phyloP scores from a whole-genome alignment of 768 basidiomycete genomes.

The Lactarius evosmus region DNA sequence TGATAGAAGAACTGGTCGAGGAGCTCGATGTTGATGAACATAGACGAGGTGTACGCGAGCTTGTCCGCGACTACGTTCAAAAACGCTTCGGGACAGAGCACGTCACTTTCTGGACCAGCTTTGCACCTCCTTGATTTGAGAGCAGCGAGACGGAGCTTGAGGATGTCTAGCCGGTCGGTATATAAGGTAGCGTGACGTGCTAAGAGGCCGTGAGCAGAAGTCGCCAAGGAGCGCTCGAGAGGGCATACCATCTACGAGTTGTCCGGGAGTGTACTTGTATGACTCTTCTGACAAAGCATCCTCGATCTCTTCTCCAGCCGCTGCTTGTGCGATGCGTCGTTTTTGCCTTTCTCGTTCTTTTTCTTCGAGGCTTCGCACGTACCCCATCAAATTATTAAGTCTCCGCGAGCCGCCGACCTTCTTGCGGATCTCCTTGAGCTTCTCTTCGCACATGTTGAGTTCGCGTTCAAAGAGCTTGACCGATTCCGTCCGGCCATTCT shows the following conservation, averaged over 20 bases:
- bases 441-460: constrained; percentile 76
- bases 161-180: constrained; percentile 70
- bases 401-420: constrained; percentile 86
- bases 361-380: constrained; percentile 81
- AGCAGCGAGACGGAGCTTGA: constrained; percentile 83
- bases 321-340: constrained; percentile 42
- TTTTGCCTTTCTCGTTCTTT: constrained; percentile 62
- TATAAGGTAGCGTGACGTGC: constrained; percentile 93
- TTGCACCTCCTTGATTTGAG: constrained; percentile 88
- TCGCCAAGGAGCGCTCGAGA: not conserved
- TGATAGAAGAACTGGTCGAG: constrained; percentile 99
- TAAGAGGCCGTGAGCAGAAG: constrained; percentile 34
- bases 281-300: constrained; percentile 46
- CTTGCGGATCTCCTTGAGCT: constrained; percentile 81
- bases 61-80: constrained; percentile 96
- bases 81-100: constrained; percentile 95
- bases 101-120: constrained; percentile 81
- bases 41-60: constrained; percentile 89
- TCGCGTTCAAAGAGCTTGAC: constrained; percentile 84
- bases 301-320: constrained; percentile 38
- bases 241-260: constrained; percentile 82
- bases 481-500: constrained; percentile 69
- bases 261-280: constrained; percentile 88
- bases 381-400: constrained; percentile 69
- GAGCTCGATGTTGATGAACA: constrained; percentile 99